A percentile compares a stretch with the other conserved stretches of the same genome.
These are phyloP conservation scores for Ogataea ganodermae DNA, from an alignment of 805 yeast genomes.

Conservation along the genomic window DNA sequence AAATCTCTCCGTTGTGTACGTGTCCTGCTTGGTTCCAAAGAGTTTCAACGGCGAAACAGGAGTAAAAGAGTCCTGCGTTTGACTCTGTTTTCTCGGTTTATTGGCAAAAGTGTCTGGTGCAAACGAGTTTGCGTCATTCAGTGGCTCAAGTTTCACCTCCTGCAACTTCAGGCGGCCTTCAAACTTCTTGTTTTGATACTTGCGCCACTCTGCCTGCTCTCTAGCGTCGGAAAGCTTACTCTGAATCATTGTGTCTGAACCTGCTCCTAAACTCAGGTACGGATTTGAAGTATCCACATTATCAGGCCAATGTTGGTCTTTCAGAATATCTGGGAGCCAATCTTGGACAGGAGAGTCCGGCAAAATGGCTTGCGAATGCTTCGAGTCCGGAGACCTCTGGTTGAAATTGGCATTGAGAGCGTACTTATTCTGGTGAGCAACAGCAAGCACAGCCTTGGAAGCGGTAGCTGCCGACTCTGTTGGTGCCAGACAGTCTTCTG, in stretches of 20 bases:
- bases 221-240: slow-evolving; percentile 19
- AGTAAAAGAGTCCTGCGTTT: slow-evolving; percentile 25
- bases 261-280: slow-evolving; percentile 21
- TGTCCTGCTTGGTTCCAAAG: slow-evolving; percentile 33
- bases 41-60: slow-evolving; percentile 36
- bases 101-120: slow-evolving; percentile 36
- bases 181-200: slow-evolving; percentile 26
- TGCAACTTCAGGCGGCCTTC: slow-evolving; percentile 24
- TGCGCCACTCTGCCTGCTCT: slow-evolving; percentile 34
- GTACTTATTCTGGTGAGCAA: slow-evolving; percentile 17
- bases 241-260: slow-evolving; percentile 28
- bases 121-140: slow-evolving; percentile 16
- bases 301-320: slow-evolving; percentile 32
- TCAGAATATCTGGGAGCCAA: slow-evolving; percentile 33
- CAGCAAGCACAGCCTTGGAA: slow-evolving; percentile 5
- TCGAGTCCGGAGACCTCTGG: slow-evolving; percentile 17
- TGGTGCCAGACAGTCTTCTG: slow-evolving; percentile 25
- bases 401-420: slow-evolving; percentile 22
- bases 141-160: slow-evolving; percentile 23
- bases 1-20: slow-evolving; percentile 33
- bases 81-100: slow-evolving; percentile 21
- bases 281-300: slow-evolving; percentile 18
- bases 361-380: slow-evolving; percentile 2
- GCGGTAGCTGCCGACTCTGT: not conserved
- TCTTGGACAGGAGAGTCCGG: not conserved